phyloP scores from a whole-genome alignment of 306 rosid genomes.

The Prunus dulcis region DNA sequence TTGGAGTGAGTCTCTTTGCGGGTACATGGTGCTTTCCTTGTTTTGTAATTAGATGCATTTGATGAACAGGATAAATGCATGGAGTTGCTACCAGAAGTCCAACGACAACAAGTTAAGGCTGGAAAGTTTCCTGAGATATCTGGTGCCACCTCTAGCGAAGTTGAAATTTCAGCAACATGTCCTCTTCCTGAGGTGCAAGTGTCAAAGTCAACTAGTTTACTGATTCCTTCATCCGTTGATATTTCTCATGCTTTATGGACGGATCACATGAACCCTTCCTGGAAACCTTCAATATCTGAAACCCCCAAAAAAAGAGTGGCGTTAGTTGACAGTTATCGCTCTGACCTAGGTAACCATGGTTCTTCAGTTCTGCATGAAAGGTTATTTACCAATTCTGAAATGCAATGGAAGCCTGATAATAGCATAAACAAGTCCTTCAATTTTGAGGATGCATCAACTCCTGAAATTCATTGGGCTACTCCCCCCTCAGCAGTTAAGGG shows the following conservation, averaged over 20 bases:
- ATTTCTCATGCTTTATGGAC: conserved; percentile 33
- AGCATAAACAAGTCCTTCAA: conserved; percentile 41
- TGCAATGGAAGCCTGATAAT: conserved; percentile 30
- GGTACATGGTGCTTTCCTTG: not conserved
- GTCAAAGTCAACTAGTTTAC: conserved; percentile 53
- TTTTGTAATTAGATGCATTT: conserved; percentile 25
- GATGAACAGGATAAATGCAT: conserved; percentile 72
- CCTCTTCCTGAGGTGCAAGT: conserved; percentile 41
- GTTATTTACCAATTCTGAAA: conserved; percentile 37
- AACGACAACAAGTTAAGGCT: conserved; percentile 57
- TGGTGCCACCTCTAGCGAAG: conserved; percentile 39
- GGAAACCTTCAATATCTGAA: conserved; percentile 48
- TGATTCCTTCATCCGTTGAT: conserved; percentile 59
- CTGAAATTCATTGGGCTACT: conserved; percentile 33
- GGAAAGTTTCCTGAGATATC: conserved; percentile 46
- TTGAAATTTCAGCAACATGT: conserved; percentile 36
- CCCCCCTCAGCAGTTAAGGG: conserved; percentile 43
- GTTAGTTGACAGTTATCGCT: conserved; percentile 34
- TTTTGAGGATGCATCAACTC: conserved; percentile 39
- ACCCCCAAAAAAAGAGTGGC: conserved; percentile 44
- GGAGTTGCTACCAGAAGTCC: conserved; percentile 86
- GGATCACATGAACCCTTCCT: conserved; percentile 31
- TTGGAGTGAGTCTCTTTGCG: not conserved
- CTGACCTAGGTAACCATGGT: conserved; percentile 38
- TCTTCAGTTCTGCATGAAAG: conserved; percentile 38